Conservation (phyloP, 495 filamentous ascomycete species). For the Aspergillus steynii region DNA sequence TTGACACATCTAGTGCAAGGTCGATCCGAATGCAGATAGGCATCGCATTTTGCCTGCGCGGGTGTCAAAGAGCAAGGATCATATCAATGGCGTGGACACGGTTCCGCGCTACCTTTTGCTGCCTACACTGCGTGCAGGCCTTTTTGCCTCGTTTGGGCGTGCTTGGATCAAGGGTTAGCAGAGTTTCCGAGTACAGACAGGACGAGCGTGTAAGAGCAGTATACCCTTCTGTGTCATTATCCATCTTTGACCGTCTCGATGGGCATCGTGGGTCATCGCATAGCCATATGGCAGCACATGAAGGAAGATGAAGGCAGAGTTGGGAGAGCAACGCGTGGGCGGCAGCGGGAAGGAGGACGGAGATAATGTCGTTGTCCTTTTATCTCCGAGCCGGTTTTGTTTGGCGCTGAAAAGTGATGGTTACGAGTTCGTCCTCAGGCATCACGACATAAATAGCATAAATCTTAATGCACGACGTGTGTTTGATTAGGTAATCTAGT, state of each 20-base stretch:
- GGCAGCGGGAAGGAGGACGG: neutral
- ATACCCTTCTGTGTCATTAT: neutral
- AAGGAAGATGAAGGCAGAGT: neutral
- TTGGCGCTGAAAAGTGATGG: too few relatives aligned
- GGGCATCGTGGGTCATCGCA: neutral
- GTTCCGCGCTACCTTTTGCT: neutral
- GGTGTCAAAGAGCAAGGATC: neutral
- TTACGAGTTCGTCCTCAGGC: too few relatives aligned
- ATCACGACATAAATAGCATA: too few relatives aligned
- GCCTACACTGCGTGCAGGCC: neutral
- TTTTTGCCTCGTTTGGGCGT: neutral
- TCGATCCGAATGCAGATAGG: slow-evolving; percentile 32
- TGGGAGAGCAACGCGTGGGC: neutral
- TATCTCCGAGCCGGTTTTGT: too few relatives aligned
- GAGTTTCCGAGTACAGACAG: neutral
- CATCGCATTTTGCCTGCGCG: slow-evolving; percentile 43
- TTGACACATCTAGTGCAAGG: slow-evolving; percentile 42
- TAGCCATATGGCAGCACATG: neutral
- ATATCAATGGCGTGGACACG: neutral
- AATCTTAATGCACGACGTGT: too few relatives aligned
- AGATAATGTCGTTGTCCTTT: too few relatives aligned
- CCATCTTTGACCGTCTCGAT: neutral
- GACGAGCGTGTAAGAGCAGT: neutral
- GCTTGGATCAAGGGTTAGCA: neutral
- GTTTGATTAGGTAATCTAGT: too few relatives aligned